phyloP scores from a whole-genome alignment of 805 yeast genomes.

The Saturnispora diversa region DNA sequence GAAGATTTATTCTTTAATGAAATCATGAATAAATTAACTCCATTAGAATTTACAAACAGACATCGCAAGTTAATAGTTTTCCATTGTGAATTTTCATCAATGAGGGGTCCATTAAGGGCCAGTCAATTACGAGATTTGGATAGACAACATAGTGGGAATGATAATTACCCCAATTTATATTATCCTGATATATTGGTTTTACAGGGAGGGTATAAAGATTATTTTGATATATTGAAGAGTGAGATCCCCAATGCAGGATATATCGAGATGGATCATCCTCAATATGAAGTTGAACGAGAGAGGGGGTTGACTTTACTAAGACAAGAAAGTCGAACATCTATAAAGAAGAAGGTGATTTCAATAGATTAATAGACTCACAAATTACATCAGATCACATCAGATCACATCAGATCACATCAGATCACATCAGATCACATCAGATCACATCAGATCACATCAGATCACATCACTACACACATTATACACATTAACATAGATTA shows the following conservation, averaged over 20 bases:
- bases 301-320: slow-evolving; percentile 34
- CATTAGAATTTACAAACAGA: slow-evolving; percentile 20
- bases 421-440: too few relatives aligned
- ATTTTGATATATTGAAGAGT: slow-evolving; percentile 43
- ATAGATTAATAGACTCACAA: not conserved
- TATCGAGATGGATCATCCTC: slow-evolving; percentile 73
- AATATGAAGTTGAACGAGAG: slow-evolving; percentile 40
- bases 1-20: slow-evolving; percentile 44
- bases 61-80: slow-evolving; percentile 55
- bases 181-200: slow-evolving; percentile 86
- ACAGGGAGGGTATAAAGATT: slow-evolving; percentile 85
- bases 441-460: too few relatives aligned
- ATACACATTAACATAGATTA: not conserved
- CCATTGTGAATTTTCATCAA: slow-evolving; percentile 92
- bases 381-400: too few relatives aligned
- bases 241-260: slow-evolving; percentile 43
- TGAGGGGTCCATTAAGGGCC: slow-evolving; percentile 93
- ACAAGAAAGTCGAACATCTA: slow-evolving; percentile 24
- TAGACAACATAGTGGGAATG: slow-evolving; percentile 48
- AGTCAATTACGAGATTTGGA: slow-evolving; percentile 76
- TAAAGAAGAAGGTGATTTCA: slow-evolving; percentile 1
- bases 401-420: too few relatives aligned
- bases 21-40: slow-evolving; percentile 16
- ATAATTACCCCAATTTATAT: slow-evolving; percentile 68
- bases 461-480: too few relatives aligned